Evolutionary conservation across 2,329 filamentous ascomycete genomes (phyloP).

Genomic region (Fusarium sp.): DNA sequence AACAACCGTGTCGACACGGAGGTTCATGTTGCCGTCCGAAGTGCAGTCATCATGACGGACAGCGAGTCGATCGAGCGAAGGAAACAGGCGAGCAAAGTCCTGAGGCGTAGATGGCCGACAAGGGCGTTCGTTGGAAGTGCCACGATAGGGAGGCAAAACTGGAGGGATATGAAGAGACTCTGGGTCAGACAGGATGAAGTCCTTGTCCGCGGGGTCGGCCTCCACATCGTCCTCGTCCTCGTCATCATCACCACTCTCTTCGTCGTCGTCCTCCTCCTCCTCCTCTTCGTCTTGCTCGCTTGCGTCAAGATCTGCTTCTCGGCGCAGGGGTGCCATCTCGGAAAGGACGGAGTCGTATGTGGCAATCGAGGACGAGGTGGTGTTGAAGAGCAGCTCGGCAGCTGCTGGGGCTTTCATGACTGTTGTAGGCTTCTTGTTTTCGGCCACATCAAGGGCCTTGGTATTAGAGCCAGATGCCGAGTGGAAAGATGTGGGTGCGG

Average conservation of each 20-base stretch:
- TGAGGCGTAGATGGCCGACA: slow-evolving; percentile 82
- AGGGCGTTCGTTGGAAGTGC: slow-evolving; percentile 70
- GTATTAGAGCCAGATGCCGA: slow-evolving; percentile 41
- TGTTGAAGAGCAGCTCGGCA: slow-evolving; percentile 33
- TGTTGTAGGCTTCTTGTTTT: slow-evolving; percentile 22
- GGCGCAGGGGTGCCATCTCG: slow-evolving; percentile 43
- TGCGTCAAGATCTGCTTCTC: slow-evolving; percentile 32
- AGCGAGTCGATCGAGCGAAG: slow-evolving; percentile 81
- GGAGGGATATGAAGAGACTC: slow-evolving; percentile 58
- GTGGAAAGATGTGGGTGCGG: slow-evolving; percentile 45
- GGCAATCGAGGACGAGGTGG: slow-evolving; percentile 69
- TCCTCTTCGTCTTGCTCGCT: slow-evolving; percentile 42
- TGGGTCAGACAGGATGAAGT: slow-evolving; percentile 44
- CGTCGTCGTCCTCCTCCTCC: slow-evolving; percentile 29
- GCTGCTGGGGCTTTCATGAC: slow-evolving; percentile 18
- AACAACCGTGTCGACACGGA: slow-evolving; percentile 85
- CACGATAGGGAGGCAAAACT: slow-evolving; percentile 67
- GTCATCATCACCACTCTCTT: slow-evolving; percentile 44
- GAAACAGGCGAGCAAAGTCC: slow-evolving; percentile 88
- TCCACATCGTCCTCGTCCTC: slow-evolving; percentile 46
- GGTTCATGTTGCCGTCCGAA: slow-evolving; percentile 94
- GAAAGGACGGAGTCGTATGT: slow-evolving; percentile 82
- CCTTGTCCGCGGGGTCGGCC: slow-evolving; percentile 40
- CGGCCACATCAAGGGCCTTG: slow-evolving; percentile 28
- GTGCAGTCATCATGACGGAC: slow-evolving; percentile 94